Percentiles rank a stretch among this genome's conserved stretches.
Evolutionary conservation across 768 basidiomycete genomes (phyloP).

Genomic region (Guyanaporus albipodus): DNA sequence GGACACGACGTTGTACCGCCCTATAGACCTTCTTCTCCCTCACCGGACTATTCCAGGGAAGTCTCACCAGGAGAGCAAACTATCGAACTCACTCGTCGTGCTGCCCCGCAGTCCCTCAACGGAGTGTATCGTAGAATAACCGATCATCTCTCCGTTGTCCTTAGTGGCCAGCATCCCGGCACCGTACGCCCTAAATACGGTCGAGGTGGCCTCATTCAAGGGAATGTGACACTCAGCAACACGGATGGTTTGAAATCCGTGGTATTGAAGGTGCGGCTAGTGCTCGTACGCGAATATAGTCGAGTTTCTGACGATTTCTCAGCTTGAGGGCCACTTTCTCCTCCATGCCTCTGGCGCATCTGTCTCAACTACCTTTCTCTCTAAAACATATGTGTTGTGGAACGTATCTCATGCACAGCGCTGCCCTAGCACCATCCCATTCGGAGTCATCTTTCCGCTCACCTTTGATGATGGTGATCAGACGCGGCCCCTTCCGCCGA

Average conservation of each 20-base stretch:
- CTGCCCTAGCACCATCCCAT: constrained; percentile 38
- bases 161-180: constrained; percentile 23
- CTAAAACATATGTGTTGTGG: constrained; percentile 18
- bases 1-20: constrained; percentile 34
- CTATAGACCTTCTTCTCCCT: constrained; percentile 50
- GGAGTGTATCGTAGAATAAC: constrained; percentile 31
- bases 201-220: constrained; percentile 19
- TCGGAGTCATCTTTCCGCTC: constrained; percentile 43
- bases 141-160: constrained; percentile 21
- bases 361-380: constrained; percentile 17
- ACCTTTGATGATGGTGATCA: constrained; percentile 39
- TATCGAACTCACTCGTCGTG: constrained; percentile 41
- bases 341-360: constrained; percentile 11
- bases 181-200: constrained; percentile 20
- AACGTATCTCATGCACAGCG: constrained; percentile 6
- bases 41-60: constrained; percentile 52
- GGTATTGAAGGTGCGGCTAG: constrained; percentile 23
- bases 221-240: constrained; percentile 20
- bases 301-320: neutral
- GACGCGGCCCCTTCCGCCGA: constrained; percentile 44
- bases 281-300: neutral
- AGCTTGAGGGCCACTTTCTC: constrained; percentile 27
- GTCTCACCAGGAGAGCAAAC: constrained; percentile 48
- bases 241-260: constrained; percentile 15
- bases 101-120: constrained; percentile 1